Conservation (phyloP, 2,329 filamentous ascomycete genomes). For the Cordyceps fumosorosea region DNA sequence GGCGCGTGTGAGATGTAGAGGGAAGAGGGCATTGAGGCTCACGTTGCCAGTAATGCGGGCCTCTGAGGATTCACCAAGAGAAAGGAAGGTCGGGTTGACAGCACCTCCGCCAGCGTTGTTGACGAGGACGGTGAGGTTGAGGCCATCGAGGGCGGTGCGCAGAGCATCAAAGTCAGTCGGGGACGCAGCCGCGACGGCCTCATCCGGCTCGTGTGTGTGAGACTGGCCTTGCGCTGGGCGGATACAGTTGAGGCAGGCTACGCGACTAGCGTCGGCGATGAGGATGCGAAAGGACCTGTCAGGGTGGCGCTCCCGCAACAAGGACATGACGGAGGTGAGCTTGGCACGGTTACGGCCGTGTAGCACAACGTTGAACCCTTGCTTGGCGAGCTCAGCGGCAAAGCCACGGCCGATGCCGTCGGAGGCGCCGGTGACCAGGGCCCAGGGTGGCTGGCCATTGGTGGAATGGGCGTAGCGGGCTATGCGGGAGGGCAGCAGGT, state of each 20-base stretch:
- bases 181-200: background rate
- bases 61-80: slow-evolving; percentile 29
- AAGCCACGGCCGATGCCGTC: slow-evolving; percentile 29
- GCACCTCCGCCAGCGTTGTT: slow-evolving; percentile 26
- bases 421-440: slow-evolving; percentile 28
- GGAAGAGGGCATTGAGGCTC: slow-evolving; percentile 43
- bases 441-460: slow-evolving; percentile 20
- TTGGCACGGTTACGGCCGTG: slow-evolving; percentile 26
- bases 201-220: background rate
- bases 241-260: slow-evolving; percentile 13
- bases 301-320: slow-evolving; percentile 19
- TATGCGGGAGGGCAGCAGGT: slow-evolving; percentile 17
- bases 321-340: slow-evolving; percentile 21
- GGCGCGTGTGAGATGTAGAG: slow-evolving; percentile 38
- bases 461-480: slow-evolving; percentile 14
- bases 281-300: slow-evolving; percentile 23
- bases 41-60: slow-evolving; percentile 34
- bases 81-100: slow-evolving; percentile 24
- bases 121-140: slow-evolving; percentile 19
- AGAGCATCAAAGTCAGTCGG: slow-evolving; percentile 5
- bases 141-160: slow-evolving; percentile 9
- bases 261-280: slow-evolving; percentile 22
- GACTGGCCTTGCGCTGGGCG: background rate
- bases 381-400: slow-evolving; percentile 24
- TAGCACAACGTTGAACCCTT: slow-evolving; percentile 30